phyloP scores from a whole-genome alignment of 768 basidiomycete genomes.

The Boletus pseudopeckii region DNA sequence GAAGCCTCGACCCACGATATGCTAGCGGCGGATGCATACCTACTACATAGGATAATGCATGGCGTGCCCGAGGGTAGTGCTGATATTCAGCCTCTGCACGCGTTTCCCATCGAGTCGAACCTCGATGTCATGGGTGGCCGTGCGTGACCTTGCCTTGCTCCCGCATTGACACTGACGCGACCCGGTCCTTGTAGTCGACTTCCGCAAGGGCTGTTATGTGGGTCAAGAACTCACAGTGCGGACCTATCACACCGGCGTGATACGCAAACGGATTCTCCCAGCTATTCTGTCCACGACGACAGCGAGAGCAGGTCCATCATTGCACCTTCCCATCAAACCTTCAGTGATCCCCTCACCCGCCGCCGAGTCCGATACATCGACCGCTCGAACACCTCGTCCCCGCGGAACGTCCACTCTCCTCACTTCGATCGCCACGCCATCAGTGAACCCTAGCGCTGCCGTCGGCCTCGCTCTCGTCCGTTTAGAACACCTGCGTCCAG shows the following conservation, averaged over 20 bases:
- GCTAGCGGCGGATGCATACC: slow-evolving; percentile 54
- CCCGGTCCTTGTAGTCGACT: slow-evolving; percentile 64
- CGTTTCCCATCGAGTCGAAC: slow-evolving; percentile 93
- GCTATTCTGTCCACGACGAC: slow-evolving; percentile 48
- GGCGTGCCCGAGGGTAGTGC: slow-evolving; percentile 85
- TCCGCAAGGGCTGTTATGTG: slow-evolving; percentile 96
- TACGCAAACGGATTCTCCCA: slow-evolving; percentile 88
- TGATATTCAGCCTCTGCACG: slow-evolving; percentile 73
- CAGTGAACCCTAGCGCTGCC: slow-evolving; percentile 29
- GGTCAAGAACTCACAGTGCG: slow-evolving; percentile 97
- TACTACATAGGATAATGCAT: slow-evolving; percentile 70
- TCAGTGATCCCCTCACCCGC: slow-evolving; percentile 1
- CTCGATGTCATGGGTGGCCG: slow-evolving; percentile 92
- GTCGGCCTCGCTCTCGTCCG: slow-evolving; percentile 79
- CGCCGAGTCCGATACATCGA: slow-evolving; percentile 27
- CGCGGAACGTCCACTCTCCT: slow-evolving; percentile 77
- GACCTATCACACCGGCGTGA: slow-evolving; percentile 90
- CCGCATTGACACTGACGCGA: background rate
- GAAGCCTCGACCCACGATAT: slow-evolving; percentile 57
- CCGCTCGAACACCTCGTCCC: slow-evolving; percentile 49
- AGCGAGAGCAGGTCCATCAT: slow-evolving; percentile 11
- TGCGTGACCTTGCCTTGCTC: slow-evolving; percentile 39
- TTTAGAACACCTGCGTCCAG: slow-evolving; percentile 57
- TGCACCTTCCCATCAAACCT: slow-evolving; percentile 28
- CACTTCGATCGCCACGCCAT: slow-evolving; percentile 41